Evolutionary conservation across 495 filamentous ascomycete genomes (phyloP).

Genomic region (Xylaria castorea): DNA sequence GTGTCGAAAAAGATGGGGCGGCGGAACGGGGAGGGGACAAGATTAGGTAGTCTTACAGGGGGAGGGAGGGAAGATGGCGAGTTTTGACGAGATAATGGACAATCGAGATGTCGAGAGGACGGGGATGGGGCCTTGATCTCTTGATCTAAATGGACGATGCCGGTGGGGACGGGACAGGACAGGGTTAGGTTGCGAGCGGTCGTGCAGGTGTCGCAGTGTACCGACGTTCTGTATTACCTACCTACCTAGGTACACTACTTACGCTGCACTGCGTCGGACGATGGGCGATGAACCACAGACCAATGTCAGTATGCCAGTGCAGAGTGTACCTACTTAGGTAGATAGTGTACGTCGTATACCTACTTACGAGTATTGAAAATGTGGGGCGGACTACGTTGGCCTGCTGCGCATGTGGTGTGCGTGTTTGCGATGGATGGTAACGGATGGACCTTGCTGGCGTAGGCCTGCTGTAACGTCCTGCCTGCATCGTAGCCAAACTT

Average conservation of each 20-base stretch:
- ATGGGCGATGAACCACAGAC: too few species aligned
- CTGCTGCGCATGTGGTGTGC: conserved; percentile 16
- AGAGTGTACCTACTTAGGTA: background rate
- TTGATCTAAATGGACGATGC: conserved; percentile 6
- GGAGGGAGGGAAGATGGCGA: conserved; percentile 19
- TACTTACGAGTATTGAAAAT: background rate
- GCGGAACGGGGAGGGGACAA: conserved; percentile 23
- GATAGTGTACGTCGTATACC: too few species aligned
- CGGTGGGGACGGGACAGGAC: conserved; percentile 7
- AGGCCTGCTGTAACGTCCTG: conserved; percentile 5
- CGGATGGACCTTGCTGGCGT: conserved; percentile 8
- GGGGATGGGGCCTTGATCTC: conserved; percentile 5
- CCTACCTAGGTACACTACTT: too few species aligned
- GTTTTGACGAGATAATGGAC: conserved; percentile 13
- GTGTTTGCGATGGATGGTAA: background rate
- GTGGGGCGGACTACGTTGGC: conserved; percentile 14
- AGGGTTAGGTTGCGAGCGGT: background rate
- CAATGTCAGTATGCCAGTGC: too few species aligned
- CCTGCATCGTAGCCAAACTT: background rate
- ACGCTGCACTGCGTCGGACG: background rate
- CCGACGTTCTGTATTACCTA: background rate
- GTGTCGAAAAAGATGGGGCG: conserved; percentile 23
- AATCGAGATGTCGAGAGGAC: background rate
- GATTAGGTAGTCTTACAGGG: conserved; percentile 17
- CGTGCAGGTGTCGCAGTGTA: conserved; percentile 6